Evolutionary conservation across 257 asterid species (phyloP).

Genomic region (Solanum ossicruentum): DNA sequence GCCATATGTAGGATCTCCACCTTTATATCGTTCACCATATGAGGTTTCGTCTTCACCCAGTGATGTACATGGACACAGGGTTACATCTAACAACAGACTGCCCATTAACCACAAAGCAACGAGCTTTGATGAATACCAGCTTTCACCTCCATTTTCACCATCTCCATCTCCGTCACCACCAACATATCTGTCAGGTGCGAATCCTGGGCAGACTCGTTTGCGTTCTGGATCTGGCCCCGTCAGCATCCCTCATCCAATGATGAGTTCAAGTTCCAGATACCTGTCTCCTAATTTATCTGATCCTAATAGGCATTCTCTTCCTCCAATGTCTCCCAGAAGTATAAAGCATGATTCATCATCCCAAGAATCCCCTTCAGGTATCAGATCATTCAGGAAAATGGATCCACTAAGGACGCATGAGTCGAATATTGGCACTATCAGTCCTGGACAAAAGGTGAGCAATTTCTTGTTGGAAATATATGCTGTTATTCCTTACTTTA

Average conservation of each 20-base stretch:
- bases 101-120: conserved; percentile 30
- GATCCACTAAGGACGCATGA: conserved; percentile 63
- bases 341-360: conserved; percentile 61
- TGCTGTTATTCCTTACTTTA: conserved; percentile 6
- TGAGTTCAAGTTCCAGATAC: conserved; percentile 62
- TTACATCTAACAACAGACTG: conserved; percentile 30
- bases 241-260: conserved; percentile 80
- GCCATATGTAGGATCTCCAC: conserved; percentile 58
- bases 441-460: conserved; percentile 57
- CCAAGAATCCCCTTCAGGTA: conserved; percentile 75
- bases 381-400: conserved; percentile 48
- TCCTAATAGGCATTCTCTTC: conserved; percentile 75
- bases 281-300: conserved; percentile 86
- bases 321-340: conserved; percentile 75
- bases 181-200: conserved; percentile 29
- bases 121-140: conserved; percentile 43
- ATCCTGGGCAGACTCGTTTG: conserved; percentile 29
- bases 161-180: conserved; percentile 94
- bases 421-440: conserved; percentile 30
- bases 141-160: conserved; percentile 88
- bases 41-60: conserved; percentile 51
- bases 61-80: conserved; percentile 29
- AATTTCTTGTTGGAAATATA: not conserved
- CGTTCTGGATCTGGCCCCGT: conserved; percentile 74
- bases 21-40: conserved; percentile 45